Evolutionary conservation across 768 basidiomycete genomes (phyloP).

Genomic region (Trametes cubensis): DNA sequence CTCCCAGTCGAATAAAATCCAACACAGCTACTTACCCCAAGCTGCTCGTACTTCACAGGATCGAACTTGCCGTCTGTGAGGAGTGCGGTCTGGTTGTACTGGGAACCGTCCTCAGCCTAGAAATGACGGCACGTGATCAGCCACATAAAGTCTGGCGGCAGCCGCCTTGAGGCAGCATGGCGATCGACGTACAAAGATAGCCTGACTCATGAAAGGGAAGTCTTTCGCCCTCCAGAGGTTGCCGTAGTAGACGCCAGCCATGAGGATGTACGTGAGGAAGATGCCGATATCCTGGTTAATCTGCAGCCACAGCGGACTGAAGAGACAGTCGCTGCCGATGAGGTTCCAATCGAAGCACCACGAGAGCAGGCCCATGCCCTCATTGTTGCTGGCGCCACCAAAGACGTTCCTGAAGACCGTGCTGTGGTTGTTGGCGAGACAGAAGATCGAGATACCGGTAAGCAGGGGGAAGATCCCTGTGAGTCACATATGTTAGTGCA

Average conservation of each 20-base stretch:
- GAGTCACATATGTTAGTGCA: conserved; percentile 29
- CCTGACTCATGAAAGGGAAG: conserved; percentile 55
- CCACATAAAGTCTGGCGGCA: too few relatives aligned
- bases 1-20: neutral
- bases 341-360: conserved; percentile 67
- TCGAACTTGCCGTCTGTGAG: conserved; percentile 44
- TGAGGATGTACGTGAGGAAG: conserved; percentile 38
- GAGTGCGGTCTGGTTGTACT: conserved; percentile 50
- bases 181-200: conserved; percentile 30
- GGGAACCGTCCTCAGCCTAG: conserved; percentile 30
- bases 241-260: conserved; percentile 36
- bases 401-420: conserved; percentile 31
- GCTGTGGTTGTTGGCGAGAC: conserved; percentile 37
- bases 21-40: conserved; percentile 25
- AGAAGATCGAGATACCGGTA: conserved; percentile 42
- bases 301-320: conserved; percentile 33
- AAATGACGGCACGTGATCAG: neutral
- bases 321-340: conserved; percentile 48
- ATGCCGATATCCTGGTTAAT: conserved; percentile 33
- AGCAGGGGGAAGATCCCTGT: conserved; percentile 43
- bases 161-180: neutral
- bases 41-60: conserved; percentile 30
- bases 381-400: conserved; percentile 48
- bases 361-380: conserved; percentile 62
- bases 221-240: conserved; percentile 61